Conservation (phyloP, 495 filamentous ascomycete genomes). For the Poronia punctata region DNA sequence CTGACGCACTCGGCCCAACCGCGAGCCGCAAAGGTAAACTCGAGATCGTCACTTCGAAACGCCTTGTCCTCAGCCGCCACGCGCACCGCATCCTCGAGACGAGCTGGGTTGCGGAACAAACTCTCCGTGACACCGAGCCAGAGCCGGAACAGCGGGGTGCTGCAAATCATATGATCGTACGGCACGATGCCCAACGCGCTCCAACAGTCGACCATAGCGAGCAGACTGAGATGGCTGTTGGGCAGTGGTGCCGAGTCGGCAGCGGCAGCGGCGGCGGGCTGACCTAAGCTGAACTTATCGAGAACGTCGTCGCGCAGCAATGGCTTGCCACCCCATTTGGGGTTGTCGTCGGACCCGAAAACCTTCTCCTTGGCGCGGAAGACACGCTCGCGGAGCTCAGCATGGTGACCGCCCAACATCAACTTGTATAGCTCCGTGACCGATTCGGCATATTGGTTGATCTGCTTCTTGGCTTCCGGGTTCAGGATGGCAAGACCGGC, state of each 20-base stretch:
- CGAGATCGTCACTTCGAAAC: constrained; percentile 85
- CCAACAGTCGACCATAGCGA: constrained; percentile 99
- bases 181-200: constrained; percentile 85
- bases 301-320: constrained; percentile 76
- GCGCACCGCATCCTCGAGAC: constrained; percentile 78
- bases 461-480: constrained; percentile 82
- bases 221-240: constrained; percentile 86
- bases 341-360: constrained; percentile 49
- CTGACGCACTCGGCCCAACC: constrained; percentile 92
- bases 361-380: constrained; percentile 72
- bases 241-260: constrained; percentile 47
- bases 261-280: constrained; percentile 25
- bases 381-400: constrained; percentile 75
- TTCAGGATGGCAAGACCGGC: constrained; percentile 96
- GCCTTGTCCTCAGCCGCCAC: constrained; percentile 82
- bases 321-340: constrained; percentile 52
- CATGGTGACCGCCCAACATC: constrained; percentile 76
- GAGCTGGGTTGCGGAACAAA: constrained; percentile 75
- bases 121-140: constrained; percentile 98
- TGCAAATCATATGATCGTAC: constrained; percentile 99
- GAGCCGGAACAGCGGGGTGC: constrained; percentile 93
- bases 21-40: constrained; percentile 93
- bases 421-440: constrained; percentile 95
- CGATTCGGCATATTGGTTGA: constrained; percentile 83
- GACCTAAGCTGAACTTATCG: constrained; percentile 74